Percentiles rank a stretch among this genome's conserved stretches.
Conservation (phyloP, 768 basidiomycete genomes). For the Strobilomyces confusus region DNA sequence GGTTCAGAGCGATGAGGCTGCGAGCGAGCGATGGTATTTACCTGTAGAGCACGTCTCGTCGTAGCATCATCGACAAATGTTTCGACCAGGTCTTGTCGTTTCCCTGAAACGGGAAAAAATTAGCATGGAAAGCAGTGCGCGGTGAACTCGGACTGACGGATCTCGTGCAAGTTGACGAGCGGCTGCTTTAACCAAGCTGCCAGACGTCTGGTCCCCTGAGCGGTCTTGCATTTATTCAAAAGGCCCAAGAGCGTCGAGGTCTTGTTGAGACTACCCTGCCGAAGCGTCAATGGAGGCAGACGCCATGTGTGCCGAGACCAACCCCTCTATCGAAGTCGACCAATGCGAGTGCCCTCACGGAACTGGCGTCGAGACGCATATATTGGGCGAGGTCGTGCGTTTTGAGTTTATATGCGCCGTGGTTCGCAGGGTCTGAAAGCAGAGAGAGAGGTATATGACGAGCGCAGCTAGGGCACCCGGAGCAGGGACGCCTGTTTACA, state of each 20-base stretch:
- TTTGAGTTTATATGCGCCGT: slow-evolving; percentile 72
- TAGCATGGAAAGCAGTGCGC: not conserved
- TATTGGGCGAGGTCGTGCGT: slow-evolving; percentile 91
- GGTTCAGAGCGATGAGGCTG: not conserved
- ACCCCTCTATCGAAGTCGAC: slow-evolving; percentile 58
- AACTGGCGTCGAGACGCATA: slow-evolving; percentile 96
- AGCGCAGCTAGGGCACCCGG: slow-evolving; percentile 81
- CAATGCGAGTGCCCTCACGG: slow-evolving; percentile 83
- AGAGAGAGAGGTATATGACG: slow-evolving; percentile 75
- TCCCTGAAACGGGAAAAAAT: slow-evolving; percentile 48
- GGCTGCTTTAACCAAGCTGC: slow-evolving; percentile 96
- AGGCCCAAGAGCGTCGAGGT: slow-evolving; percentile 87
- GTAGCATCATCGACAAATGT: slow-evolving; percentile 77
- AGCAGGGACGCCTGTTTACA: slow-evolving; percentile 63
- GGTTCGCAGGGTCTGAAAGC: slow-evolving; percentile 73
- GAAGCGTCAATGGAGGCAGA: not conserved
- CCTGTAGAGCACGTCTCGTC: slow-evolving; percentile 69
- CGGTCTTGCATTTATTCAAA: slow-evolving; percentile 93
- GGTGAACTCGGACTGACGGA: slow-evolving; percentile 50
- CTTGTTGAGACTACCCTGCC: slow-evolving; percentile 59
- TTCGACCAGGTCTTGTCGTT: slow-evolving; percentile 85
- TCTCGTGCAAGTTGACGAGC: slow-evolving; percentile 88
- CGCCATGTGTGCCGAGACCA: slow-evolving; percentile 1
- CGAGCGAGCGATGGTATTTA: slow-evolving; percentile 22
- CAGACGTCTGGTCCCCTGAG: slow-evolving; percentile 85